These are phyloP conservation scores for Xylariaceae sp. DNA, from an alignment of 2,329 filamentous ascomycete genomes.

Conservation along the genomic window DNA sequence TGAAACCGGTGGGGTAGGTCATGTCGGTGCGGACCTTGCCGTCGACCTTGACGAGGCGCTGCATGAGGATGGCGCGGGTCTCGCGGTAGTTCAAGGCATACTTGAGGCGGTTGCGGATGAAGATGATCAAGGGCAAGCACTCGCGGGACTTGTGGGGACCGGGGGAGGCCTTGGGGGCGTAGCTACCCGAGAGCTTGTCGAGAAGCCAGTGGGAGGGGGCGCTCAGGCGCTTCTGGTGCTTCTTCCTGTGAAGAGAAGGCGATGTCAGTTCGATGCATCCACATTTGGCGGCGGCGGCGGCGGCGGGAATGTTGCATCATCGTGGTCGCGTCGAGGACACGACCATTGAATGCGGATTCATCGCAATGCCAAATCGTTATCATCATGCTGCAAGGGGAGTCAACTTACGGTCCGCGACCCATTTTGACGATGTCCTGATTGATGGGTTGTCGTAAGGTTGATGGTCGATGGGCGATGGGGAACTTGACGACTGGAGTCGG, in stretches of 20 bases:
- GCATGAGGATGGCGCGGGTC: conserved; percentile 97
- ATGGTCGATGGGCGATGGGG: conserved; percentile 19
- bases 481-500: conserved; percentile 9
- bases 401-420: conserved; percentile 51
- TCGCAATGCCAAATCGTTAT: neutral
- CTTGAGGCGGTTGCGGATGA: conserved; percentile 96
- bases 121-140: conserved; percentile 97
- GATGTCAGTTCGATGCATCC: conserved; percentile 28
- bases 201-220: conserved; percentile 99
- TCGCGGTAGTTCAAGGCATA: conserved; percentile 99
- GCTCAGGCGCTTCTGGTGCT: conserved; percentile 99
- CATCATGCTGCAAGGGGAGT: neutral
- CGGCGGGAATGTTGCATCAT: too few species aligned
- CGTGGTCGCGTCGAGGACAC: neutral
- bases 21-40: conserved; percentile 98
- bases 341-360: neutral
- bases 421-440: conserved; percentile 38
- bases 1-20: conserved; percentile 97
- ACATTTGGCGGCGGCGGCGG: neutral
- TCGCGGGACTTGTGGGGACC: conserved; percentile 99
- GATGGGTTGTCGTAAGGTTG: conserved; percentile 32
- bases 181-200: conserved; percentile 96
- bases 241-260: conserved; percentile 60
- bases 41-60: conserved; percentile 99
- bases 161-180: conserved; percentile 63